phyloP scores from a whole-genome alignment of 1,284 basidiomycete species.

The Sanghuangporus baumii region DNA sequence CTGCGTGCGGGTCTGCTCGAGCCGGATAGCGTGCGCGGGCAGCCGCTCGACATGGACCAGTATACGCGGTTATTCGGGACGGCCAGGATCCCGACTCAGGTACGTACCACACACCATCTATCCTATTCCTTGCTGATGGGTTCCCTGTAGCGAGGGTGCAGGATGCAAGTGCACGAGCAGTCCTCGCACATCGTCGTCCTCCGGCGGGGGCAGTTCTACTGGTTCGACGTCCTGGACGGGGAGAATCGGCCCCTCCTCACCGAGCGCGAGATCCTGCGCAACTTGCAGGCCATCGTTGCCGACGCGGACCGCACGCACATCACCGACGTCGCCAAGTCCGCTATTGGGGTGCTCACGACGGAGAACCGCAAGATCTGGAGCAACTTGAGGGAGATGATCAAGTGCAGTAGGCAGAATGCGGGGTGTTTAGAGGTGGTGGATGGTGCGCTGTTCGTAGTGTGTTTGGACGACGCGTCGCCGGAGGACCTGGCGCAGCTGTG shows the following conservation, averaged over 20 bases:
- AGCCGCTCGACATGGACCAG: constrained; percentile 91
- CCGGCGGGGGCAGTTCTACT: constrained; percentile 91
- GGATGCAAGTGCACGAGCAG: constrained; percentile 73
- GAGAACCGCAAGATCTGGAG: constrained; percentile 96
- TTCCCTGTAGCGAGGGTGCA: constrained; percentile 69
- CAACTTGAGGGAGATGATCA: constrained; percentile 58
- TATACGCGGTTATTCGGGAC: constrained; percentile 91
- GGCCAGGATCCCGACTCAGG: constrained; percentile 88
- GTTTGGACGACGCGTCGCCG: constrained; percentile 84
- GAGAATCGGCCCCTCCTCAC: constrained; percentile 82
- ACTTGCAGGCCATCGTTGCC: constrained; percentile 82
- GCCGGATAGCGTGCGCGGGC: constrained; percentile 78
- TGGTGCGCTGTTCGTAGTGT: constrained; percentile 88
- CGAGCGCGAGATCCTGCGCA: constrained; percentile 85
- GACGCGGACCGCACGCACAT: constrained; percentile 87
- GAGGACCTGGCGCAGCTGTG: constrained; percentile 77
- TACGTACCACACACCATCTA: constrained; percentile 30
- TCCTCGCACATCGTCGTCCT: constrained; percentile 87
- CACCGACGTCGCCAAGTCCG: constrained; percentile 68
- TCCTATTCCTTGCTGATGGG: neutral
- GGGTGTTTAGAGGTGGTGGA: constrained; percentile 80
- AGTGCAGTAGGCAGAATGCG: constrained; percentile 67
- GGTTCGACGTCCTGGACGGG: constrained; percentile 91
- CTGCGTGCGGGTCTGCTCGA: constrained; percentile 78
- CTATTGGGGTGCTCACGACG: constrained; percentile 84